Percentiles rank a stretch among this genome's conserved stretches.
phyloP scores from a whole-genome alignment of 768 basidiomycete species.

The Russula griseocarnosa region DNA sequence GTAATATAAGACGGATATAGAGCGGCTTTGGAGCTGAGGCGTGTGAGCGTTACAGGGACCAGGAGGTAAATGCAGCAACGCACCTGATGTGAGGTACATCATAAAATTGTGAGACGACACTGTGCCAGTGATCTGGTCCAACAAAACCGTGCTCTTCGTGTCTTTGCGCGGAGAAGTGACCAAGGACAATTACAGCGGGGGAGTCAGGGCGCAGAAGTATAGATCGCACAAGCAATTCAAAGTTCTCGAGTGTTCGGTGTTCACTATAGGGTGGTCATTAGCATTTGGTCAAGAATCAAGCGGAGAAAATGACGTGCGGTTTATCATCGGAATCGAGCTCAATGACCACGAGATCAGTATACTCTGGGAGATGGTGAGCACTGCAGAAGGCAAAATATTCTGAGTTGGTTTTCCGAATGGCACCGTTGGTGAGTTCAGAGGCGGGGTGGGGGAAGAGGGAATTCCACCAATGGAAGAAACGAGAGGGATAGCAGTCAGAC shows the following conservation, averaged over 20 bases:
- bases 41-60: background rate
- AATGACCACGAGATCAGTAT: constrained; percentile 89
- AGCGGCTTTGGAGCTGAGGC: constrained; percentile 67
- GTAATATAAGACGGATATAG: constrained; percentile 80
- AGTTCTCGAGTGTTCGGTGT: constrained; percentile 68
- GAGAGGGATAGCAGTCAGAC: constrained; percentile 83
- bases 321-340: constrained; percentile 92
- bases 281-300: background rate
- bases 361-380: constrained; percentile 88
- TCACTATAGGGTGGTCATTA: constrained; percentile 45
- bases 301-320: constrained; percentile 51
- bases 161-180: constrained; percentile 88
- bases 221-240: constrained; percentile 89
- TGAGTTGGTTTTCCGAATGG: constrained; percentile 86
- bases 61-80: background rate
- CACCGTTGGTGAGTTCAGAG: constrained; percentile 96
- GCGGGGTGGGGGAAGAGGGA: constrained; percentile 96
- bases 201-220: constrained; percentile 85
- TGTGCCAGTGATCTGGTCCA: constrained; percentile 89
- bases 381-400: constrained; percentile 95
- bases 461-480: constrained; percentile 98
- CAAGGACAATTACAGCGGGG: constrained; percentile 91
- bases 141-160: constrained; percentile 77
- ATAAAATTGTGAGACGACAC: constrained; percentile 91
- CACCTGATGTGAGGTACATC: constrained; percentile 88